These are phyloP conservation scores for Trichophyton rubrum DNA, from an alignment of 2,329 filamentous ascomycete genomes.

Conservation along the genomic window DNA sequence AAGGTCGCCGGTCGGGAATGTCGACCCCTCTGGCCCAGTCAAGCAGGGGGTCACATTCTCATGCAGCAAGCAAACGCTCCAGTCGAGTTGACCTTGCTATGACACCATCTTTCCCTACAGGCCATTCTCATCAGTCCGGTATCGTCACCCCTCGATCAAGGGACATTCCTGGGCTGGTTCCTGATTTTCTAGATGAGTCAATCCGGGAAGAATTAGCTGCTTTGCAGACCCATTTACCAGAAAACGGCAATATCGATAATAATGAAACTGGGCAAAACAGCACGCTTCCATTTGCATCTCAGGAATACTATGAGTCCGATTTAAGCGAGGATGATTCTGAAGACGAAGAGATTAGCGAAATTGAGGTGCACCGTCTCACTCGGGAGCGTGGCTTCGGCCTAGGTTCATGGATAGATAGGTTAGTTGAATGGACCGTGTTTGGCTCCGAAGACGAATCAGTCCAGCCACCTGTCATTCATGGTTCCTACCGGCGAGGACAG, in stretches of 20 bases:
- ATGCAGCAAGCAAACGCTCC: constrained; percentile 21
- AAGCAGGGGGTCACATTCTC: constrained; percentile 24
- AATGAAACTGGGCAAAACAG: constrained; percentile 8
- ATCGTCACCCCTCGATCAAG: constrained; percentile 5
- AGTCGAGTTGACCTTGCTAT: constrained; percentile 28
- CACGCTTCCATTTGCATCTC: constrained; percentile 13
- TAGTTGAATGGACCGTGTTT: constrained; percentile 48
- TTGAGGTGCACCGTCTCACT: constrained; percentile 41
- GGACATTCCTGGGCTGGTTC: constrained; percentile 18
- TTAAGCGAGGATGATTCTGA: constrained; percentile 16
- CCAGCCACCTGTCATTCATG: constrained; percentile 2
- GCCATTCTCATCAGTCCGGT: constrained; percentile 10
- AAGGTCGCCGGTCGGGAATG: constrained; percentile 23
- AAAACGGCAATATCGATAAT: constrained; percentile 11
- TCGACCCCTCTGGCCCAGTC: constrained; percentile 26
- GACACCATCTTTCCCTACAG: constrained; percentile 18
- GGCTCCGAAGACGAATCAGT: constrained; percentile 37
- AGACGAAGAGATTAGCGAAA: constrained; percentile 34
- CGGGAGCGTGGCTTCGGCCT: constrained; percentile 42
- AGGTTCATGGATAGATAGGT: constrained; percentile 44
- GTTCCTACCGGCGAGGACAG: constrained; percentile 20
- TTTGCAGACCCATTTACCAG: constrained; percentile 2
- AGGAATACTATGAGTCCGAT: constrained; percentile 15
- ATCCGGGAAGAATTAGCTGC: constrained; percentile 29
- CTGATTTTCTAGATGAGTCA: constrained; percentile 40